phyloP scores from a whole-genome alignment of 805 yeast species.

The Cyberlindnera galapagoensis region DNA sequence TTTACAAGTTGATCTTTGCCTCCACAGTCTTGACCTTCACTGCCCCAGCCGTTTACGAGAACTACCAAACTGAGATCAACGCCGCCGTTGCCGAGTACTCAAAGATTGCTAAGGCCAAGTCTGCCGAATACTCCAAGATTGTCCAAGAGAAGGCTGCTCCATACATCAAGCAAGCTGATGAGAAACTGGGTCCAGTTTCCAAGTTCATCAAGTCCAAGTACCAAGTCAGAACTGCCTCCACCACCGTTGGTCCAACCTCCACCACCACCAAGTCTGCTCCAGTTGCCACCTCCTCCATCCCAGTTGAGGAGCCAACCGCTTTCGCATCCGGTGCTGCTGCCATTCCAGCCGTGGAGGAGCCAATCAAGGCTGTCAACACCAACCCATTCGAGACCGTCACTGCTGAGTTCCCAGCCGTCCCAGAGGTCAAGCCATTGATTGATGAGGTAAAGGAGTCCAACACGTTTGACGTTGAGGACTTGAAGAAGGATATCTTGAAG shows the following conservation, averaged over 20 bases:
- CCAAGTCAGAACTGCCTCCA: constrained; percentile 59
- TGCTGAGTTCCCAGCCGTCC: constrained; percentile 30
- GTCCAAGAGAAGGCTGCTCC: constrained; percentile 58
- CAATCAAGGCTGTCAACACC: neutral
- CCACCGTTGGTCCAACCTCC: constrained; percentile 41
- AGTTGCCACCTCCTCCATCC: constrained; percentile 10
- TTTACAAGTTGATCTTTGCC: constrained; percentile 58
- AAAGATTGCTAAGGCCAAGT: constrained; percentile 43
- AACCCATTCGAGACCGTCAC: constrained; percentile 4
- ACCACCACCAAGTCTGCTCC: constrained; percentile 11
- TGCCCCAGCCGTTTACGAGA: constrained; percentile 66
- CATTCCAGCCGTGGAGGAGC: constrained; percentile 15
- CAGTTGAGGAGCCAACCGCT: neutral
- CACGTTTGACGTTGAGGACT: constrained; percentile 23
- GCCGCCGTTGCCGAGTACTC: constrained; percentile 44
- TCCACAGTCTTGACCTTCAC: constrained; percentile 61
- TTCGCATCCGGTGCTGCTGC: constrained; percentile 1
- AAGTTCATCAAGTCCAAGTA: constrained; percentile 48
- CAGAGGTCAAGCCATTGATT: constrained; percentile 22
- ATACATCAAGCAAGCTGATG: constrained; percentile 46
- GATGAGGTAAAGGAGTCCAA: constrained; percentile 15
- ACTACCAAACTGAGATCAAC: constrained; percentile 73
- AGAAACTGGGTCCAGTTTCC: constrained; percentile 64
- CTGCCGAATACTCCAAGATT: constrained; percentile 35
- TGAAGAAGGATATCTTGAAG: constrained; percentile 27